Percentiles rank a stretch among this genome's conserved stretches.
Evolutionary conservation across 2,329 filamentous ascomycete species (phyloP).

Genomic region (Venturia carpophila): DNA sequence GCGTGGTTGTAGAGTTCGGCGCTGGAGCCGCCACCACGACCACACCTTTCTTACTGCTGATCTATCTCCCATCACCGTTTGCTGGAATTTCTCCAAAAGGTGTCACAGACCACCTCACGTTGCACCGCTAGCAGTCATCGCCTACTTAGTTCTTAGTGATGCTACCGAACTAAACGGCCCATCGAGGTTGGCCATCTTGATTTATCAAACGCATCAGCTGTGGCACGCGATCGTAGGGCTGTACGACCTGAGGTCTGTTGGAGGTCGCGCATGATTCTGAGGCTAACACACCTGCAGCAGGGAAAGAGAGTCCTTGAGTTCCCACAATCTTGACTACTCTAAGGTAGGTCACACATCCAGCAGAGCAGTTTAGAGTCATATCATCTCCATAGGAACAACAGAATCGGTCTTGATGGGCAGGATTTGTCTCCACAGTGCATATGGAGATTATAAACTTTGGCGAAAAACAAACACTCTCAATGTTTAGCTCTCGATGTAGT

Average conservation of each 20-base stretch:
- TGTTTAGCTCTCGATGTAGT: not conserved
- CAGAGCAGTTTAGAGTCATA: too few species aligned
- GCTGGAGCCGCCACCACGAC: not conserved
- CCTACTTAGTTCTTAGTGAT: not conserved
- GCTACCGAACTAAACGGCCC: not conserved
- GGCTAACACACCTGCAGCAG: not conserved
- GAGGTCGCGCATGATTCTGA: not conserved
- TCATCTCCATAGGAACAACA: too few species aligned
- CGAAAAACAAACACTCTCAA: too few species aligned
- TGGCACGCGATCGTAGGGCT: not conserved
- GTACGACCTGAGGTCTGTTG: slow-evolving; percentile 1
- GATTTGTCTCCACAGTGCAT: too few species aligned
- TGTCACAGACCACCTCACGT: not conserved
- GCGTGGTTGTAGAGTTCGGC: not conserved
- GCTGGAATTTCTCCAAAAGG: not conserved
- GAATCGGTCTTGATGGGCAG: too few species aligned
- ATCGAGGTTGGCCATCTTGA: not conserved
- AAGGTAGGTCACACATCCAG: too few species aligned
- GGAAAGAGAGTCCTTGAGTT: not conserved
- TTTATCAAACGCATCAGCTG: not conserved
- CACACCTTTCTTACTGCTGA: not conserved
- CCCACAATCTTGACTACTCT: not conserved
- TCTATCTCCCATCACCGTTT: not conserved
- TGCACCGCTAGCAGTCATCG: not conserved
- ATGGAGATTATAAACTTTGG: too few species aligned